Evolutionary conservation across 345 rosid genomes (phyloP), one percentile per base, ranked within the genome.

Genomic region (Abelmoschus esculentus): DNA sequence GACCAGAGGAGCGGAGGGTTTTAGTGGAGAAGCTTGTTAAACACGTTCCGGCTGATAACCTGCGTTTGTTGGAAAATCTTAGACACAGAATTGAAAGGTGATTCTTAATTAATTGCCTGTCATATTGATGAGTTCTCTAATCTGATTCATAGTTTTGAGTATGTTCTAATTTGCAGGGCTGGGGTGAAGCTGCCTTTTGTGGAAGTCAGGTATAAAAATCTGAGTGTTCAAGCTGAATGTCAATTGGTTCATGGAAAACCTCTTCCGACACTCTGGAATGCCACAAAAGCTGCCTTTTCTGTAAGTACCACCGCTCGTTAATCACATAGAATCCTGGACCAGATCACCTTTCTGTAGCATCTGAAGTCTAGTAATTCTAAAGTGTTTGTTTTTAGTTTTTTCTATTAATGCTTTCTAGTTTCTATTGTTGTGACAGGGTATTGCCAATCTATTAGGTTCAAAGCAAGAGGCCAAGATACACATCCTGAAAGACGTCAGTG

Each of bases 401-500:
- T 61, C 36, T 36, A 34, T n/a, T 31, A 32, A 60, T 60, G 22
- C 6, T 32, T 54, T 54, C 11, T 7, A 17, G 58, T 54, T 8
- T 61, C 28, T 56, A n/a, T 1, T 36, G 13, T n/a, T 61, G 28
- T 61, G 14, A 61, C 68, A 64, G 68, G 34, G 68, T 64, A 12
- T 64, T 3, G n/a, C 36, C 53, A 44, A 66, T 49, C 14, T 66
- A 12, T 49, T 4, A 2, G 70, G 83, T 75, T 7, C 83, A 61
- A 73, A 66, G 53, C 78, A 67, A 18, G 77, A 64, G 70, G 74
- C 80, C 54, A 82, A 76, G 79, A 73, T 87, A 67, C 71, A 56
- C 74, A 84, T 91, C 71, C 82, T 91, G 50, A 82, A 83, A 31
- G 81, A 81, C 44, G 87, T 86, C 53, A 86, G 83, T 13, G 93